Evolutionary conservation across 371 early-diverging fungal species (phyloP).

Genomic region (Mucor saturninus): DNA sequence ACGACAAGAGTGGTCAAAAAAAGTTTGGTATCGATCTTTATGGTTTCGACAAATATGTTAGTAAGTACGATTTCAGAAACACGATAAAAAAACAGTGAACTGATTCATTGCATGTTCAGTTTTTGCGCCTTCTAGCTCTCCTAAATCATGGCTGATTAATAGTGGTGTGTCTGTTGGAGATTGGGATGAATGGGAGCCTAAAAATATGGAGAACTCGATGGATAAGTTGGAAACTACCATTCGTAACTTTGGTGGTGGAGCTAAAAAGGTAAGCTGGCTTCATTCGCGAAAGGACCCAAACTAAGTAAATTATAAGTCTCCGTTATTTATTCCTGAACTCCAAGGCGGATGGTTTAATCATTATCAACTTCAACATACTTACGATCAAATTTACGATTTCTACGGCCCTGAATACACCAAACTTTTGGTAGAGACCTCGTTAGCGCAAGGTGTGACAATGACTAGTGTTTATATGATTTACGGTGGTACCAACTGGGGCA

Average conservation of each 20-base stretch:
- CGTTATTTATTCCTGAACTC: conserved; percentile 80
- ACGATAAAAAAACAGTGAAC: no score
- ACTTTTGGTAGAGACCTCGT: conserved; percentile 60
- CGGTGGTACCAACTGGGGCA: conserved; percentile 89
- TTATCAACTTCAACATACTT: conserved; percentile 68
- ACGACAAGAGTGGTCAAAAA: conserved; percentile 30
- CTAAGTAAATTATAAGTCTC: conserved; percentile 45
- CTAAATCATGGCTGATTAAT: conserved; percentile 59
- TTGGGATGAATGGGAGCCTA: conserved; percentile 71
- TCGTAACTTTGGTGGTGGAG: conserved; percentile 75
- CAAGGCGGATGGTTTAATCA: conserved; percentile 88
- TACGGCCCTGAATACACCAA: conserved; percentile 78
- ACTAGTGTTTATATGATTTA: conserved; percentile 76
- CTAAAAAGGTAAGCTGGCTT: conserved; percentile 49
- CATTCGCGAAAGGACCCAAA: background rate
- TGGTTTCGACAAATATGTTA: conserved; percentile 82
- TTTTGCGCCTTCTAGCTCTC: conserved; percentile 67
- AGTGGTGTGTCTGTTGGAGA: conserved; percentile 48
- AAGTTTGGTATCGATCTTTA: conserved; percentile 81
- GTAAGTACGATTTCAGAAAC: conserved; percentile 37
- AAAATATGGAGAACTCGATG: conserved; percentile 60
- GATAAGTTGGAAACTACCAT: conserved; percentile 74
- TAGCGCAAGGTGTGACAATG: conserved; percentile 77
- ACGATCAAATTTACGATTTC: conserved; percentile 72
- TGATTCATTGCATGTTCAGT: conserved; percentile 34